A percentile compares a stretch with the other conserved stretches of the same genome.
phyloP scores from a whole-genome alignment of 805 yeast species.

The Barnettozyma populi region DNA sequence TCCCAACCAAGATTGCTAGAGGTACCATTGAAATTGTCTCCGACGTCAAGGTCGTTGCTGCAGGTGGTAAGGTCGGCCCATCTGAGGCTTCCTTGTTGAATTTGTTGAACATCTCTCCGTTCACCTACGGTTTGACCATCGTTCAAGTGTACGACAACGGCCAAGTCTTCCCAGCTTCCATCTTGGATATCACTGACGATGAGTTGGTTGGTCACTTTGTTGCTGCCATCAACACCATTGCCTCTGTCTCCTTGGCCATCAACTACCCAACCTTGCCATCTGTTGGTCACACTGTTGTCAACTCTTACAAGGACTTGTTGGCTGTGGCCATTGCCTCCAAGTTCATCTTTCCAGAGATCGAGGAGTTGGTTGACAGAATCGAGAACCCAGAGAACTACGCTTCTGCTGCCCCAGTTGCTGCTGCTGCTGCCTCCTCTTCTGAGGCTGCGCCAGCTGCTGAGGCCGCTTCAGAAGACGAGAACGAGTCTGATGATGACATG shows the following conservation, averaged over 20 bases:
- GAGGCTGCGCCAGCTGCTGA: slow-evolving; percentile 67
- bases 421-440: slow-evolving; percentile 68
- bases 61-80: slow-evolving; percentile 90
- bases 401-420: slow-evolving; percentile 97
- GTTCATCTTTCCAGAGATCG: slow-evolving; percentile 98
- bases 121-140: slow-evolving; percentile 96
- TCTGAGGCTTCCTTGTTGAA: slow-evolving; percentile 98
- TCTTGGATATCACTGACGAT: slow-evolving; percentile 97
- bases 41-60: slow-evolving; percentile 92
- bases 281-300: slow-evolving; percentile 96
- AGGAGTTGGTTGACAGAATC: slow-evolving; percentile 97
- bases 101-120: slow-evolving; percentile 99
- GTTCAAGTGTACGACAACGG: slow-evolving; percentile 98
- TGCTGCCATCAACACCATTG: slow-evolving; percentile 87
- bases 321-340: slow-evolving; percentile 98
- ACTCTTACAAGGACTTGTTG: slow-evolving; percentile 98
- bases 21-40: slow-evolving; percentile 99
- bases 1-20: slow-evolving; percentile 99
- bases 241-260: slow-evolving; percentile 94
- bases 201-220: slow-evolving; percentile 91
- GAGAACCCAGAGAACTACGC: slow-evolving; percentile 99
- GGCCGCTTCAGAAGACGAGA: slow-evolving; percentile 66
- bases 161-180: slow-evolving; percentile 93
- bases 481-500: slow-evolving; percentile 74
- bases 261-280: slow-evolving; percentile 99